Conservation (phyloP, 345 rosid genomes). For the Populus davidiana region DNA sequence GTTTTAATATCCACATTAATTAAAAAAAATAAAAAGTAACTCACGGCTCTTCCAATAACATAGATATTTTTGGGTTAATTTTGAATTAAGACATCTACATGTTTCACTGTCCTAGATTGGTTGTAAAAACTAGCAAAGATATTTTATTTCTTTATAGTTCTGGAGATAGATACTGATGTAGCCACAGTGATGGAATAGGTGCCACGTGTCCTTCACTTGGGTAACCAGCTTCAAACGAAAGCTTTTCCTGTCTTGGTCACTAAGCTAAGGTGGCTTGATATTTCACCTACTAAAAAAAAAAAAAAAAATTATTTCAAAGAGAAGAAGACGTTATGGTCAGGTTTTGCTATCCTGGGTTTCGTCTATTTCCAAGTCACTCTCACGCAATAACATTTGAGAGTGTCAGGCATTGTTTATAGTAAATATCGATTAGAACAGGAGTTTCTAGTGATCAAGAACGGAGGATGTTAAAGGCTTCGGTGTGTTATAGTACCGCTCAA, state of each 20-base stretch:
- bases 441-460: background rate
- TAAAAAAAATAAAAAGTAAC: too few species aligned
- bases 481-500: too few species aligned
- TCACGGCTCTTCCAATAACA: too few species aligned
- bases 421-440: background rate
- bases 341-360: background rate
- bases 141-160: background rate
- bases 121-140: background rate
- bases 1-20: accelerated
- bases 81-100: too few species aligned
- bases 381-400: background rate
- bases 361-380: background rate
- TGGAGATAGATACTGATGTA: background rate
- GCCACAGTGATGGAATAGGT: constrained; percentile 10
- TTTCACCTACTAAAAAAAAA: background rate
- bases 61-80: too few species aligned
- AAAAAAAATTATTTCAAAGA: background rate
- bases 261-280: background rate
- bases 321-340: background rate
- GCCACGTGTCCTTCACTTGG: constrained; percentile 10
- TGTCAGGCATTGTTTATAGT: background rate
- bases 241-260: background rate
- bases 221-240: background rate
- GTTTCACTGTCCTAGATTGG: background rate
- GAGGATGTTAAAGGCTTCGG: too few species aligned